A percentile compares a stretch with the other conserved stretches of the same genome.
These are phyloP conservation scores for Globisporangium nunn DNA, from an alignment of 352 stramenopile species.

Conservation along the genomic window DNA sequence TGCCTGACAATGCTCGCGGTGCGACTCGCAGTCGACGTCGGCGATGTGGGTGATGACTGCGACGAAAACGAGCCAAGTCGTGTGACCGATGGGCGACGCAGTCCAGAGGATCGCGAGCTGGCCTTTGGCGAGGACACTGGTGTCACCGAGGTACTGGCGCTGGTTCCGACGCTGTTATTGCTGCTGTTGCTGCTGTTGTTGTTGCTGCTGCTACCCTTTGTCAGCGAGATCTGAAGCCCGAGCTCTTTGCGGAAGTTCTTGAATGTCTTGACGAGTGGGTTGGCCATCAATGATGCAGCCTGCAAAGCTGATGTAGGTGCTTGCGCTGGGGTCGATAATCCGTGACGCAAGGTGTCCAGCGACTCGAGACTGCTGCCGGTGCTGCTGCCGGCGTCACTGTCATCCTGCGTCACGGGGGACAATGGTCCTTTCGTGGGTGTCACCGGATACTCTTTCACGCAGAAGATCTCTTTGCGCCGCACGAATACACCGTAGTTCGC, in stretches of 20 bases:
- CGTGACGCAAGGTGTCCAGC: neutral
- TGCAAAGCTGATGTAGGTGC: neutral
- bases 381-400: slow-evolving; percentile 34
- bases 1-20: slow-evolving; percentile 14
- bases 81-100: slow-evolving; percentile 5
- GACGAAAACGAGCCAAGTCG: slow-evolving; percentile 12
- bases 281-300: slow-evolving; percentile 9
- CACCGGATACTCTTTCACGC: slow-evolving; percentile 30
- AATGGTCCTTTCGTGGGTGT: slow-evolving; percentile 28
- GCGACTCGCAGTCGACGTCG: slow-evolving; percentile 1
- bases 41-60: neutral
- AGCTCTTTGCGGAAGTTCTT: slow-evolving; percentile 53
- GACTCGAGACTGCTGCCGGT: slow-evolving; percentile 26
- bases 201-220: slow-evolving; percentile 6
- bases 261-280: slow-evolving; percentile 46
- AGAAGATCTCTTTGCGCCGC: slow-evolving; percentile 50
- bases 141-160: neutral
- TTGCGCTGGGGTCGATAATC: slow-evolving; percentile 6
- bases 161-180: neutral
- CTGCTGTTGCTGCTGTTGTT: neutral
- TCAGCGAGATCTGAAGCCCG: slow-evolving; percentile 17
- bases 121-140: slow-evolving; percentile 1
- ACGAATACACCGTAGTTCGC: slow-evolving; percentile 52
- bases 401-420: slow-evolving; percentile 29
- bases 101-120: slow-evolving; percentile 3